Base-by-base conservation (phyloP, 1,284 basidiomycete genomes). In the Rhizoctonia solani region DNA sequence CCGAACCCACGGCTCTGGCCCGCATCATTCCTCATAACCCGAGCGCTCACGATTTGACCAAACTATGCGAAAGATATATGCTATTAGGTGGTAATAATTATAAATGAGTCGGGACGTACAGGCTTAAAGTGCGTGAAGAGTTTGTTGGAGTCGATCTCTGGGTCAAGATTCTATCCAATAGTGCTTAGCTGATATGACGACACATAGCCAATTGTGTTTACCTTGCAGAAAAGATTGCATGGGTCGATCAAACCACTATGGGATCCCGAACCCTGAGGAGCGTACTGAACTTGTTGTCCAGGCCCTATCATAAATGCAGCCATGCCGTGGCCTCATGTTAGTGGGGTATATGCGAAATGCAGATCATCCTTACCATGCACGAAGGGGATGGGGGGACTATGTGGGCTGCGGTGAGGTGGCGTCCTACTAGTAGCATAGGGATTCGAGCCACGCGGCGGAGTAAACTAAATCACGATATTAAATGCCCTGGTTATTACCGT, bases 1-100 rank as follows among this genome's bases (percentile, higher is more conserved):
- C 95, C 95, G 74, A 96, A 98, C 4, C 93, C 93, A 67, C 92
- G 88, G 76, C 90, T 92, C 63, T 90, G 86, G 23, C 91, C 90
- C 55, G 74, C 80, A 72, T 94, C 89, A 74, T 94, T 94, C 25
- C 92, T 86, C 95, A 97, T 97, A 54, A 98, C 92, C 68, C 93
- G 87, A 27, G 94, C 94, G 75, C 93, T 93, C 69, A 93, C 88
- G 67, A 95, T 92, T 76, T 89, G 86, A 46, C 92, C 93, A 74
- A 88, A 91, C 87, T 92, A 73, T 0, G 56, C 21, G 30, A 66
- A 29, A 68, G 54, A 54, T 46, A 21, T 56, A 68, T 58, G 44
- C 11, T 46, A 39, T 65, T 34, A 65, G 59, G 11, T 9, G 49
- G 23, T 16, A 50, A 61, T 42, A 67, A 32, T 50, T 55, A 25